Conservation (phyloP, 1,284 basidiomycete species). For the Leucoagaricus sp. region DNA sequence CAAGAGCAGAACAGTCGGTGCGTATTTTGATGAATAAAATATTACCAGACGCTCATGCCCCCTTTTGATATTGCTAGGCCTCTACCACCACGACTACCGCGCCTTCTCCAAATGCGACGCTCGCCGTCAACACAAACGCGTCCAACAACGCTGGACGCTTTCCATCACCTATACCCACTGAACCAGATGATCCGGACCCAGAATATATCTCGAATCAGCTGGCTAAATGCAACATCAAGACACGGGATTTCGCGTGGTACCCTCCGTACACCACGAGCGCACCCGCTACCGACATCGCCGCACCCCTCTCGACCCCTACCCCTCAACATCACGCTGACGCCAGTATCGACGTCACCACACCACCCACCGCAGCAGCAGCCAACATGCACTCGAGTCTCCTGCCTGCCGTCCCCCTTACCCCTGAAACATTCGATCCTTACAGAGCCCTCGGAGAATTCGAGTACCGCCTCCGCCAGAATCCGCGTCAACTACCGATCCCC, state of each 20-base stretch:
- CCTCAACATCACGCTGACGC: no score
- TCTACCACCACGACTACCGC: background rate
- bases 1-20: background rate
- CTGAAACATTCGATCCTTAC: constrained; percentile 45
- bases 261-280: constrained; percentile 26
- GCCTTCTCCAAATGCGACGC: no score
- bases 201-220: constrained; percentile 31
- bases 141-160: constrained; percentile 10
- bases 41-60: background rate
- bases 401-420: constrained; percentile 19
- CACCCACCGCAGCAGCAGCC: constrained; percentile 7
- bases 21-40: background rate
- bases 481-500: constrained; percentile 35
- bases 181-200: constrained; percentile 35
- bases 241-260: constrained; percentile 46
- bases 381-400: background rate
- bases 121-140: background rate
- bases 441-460: constrained; percentile 36
- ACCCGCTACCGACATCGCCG: background rate
- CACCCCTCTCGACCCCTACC: no score
- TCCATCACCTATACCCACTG: constrained; percentile 35
- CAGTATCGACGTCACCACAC: no score
- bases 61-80: background rate
- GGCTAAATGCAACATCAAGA: constrained; percentile 43
- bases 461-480: constrained; percentile 30